These are phyloP conservation scores for Medakamo hakoo DNA, from an alignment of 139 green algal genomes.

Conservation along the genomic window DNA sequence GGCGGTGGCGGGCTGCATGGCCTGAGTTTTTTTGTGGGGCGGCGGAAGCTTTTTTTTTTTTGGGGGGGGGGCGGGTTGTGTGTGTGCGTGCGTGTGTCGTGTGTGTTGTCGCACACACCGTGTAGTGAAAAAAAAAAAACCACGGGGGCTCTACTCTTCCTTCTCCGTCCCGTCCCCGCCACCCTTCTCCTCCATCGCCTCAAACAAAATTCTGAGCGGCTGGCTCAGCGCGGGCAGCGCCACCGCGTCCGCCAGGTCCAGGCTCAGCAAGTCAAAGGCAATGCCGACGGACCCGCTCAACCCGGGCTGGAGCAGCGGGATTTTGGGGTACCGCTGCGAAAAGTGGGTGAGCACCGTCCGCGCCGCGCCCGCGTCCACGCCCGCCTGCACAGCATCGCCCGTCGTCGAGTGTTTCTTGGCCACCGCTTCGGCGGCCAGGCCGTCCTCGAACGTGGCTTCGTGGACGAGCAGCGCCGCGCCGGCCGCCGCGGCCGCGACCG, in stretches of 20 bases:
- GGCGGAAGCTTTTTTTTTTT: not conserved
- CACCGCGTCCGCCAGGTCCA: slow-evolving; percentile 62
- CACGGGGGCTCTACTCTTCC: too few species aligned
- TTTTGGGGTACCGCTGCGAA: slow-evolving; percentile 78
- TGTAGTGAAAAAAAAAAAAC: too few species aligned
- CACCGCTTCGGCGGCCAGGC: slow-evolving; percentile 59
- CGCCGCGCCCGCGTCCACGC: slow-evolving; percentile 50
- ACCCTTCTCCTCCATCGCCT: slow-evolving; percentile 26
- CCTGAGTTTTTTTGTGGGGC: too few species aligned
- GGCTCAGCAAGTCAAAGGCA: slow-evolving; percentile 91
- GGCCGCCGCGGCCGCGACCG: slow-evolving; percentile 52
- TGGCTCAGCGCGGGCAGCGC: slow-evolving; percentile 39
- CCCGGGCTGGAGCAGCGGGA: slow-evolving; percentile 40
- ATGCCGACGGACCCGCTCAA: slow-evolving; percentile 31
- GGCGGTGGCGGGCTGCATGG: too few species aligned
- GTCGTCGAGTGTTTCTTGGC: slow-evolving; percentile 82
- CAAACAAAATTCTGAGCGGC: slow-evolving; percentile 42
- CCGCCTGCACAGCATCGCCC: slow-evolving; percentile 59
- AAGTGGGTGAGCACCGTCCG: slow-evolving; percentile 96
- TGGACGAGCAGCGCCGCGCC: slow-evolving; percentile 81
- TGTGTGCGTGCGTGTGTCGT: not conserved
- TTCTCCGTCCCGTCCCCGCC: slow-evolving; percentile 2
- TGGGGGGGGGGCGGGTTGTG: not conserved
- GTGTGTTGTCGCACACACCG: too few species aligned
- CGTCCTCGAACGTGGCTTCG: slow-evolving; percentile 95